Evolutionary conservation across 2,329 filamentous ascomycete species (phyloP).

Genomic region (Diplodia scrobiculata): DNA sequence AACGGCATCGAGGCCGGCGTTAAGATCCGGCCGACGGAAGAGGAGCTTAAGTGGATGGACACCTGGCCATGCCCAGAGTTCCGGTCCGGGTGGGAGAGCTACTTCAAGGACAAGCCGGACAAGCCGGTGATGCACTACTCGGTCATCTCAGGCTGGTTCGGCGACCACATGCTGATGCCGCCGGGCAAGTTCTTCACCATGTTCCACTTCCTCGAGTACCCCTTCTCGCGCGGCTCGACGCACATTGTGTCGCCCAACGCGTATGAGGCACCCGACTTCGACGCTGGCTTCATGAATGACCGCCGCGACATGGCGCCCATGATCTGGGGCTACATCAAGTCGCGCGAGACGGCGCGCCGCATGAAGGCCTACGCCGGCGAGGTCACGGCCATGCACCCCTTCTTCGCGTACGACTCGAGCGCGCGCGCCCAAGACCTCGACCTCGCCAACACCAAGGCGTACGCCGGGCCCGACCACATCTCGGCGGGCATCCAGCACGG

Average conservation of each 20-base stretch:
- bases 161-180: conserved; percentile 62
- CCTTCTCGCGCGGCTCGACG: conserved; percentile 71
- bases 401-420: conserved; percentile 69
- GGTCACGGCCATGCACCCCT: conserved; percentile 64
- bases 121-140: conserved; percentile 87
- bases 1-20: conserved; percentile 80
- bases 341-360: conserved; percentile 73
- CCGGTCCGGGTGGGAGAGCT: conserved; percentile 73
- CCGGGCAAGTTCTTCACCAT: conserved; percentile 80
- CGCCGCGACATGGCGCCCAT: conserved; percentile 79
- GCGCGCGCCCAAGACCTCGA: conserved; percentile 73
- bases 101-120: conserved; percentile 82
- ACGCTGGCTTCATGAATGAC: conserved; percentile 83
- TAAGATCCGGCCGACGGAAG: conserved; percentile 70
- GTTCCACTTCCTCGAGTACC: conserved; percentile 80
- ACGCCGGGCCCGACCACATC: conserved; percentile 72
- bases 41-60: conserved; percentile 69
- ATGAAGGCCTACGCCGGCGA: conserved; percentile 79
- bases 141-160: conserved; percentile 62
- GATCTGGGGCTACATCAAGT: conserved; percentile 83
- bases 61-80: conserved; percentile 75
- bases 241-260: conserved; percentile 72
- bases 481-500: conserved; percentile 71
- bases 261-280: conserved; percentile 75
- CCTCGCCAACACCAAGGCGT: conserved; percentile 71